These are phyloP conservation scores for Aphanomyces stellatus DNA, from an alignment of 352 stramenopile genomes.

Conservation along the genomic window DNA sequence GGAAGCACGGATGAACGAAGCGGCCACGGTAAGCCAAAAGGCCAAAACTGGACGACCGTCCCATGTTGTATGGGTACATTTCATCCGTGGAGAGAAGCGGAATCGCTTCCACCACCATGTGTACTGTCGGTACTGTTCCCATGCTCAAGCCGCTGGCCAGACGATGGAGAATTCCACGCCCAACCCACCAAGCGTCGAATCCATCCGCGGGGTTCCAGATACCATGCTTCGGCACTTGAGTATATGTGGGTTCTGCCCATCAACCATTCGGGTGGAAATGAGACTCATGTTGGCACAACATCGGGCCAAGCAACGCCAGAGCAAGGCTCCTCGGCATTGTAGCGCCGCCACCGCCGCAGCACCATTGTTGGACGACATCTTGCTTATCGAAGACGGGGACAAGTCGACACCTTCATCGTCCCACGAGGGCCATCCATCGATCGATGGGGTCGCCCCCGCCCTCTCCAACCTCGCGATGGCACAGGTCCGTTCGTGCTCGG, in stretches of 20 bases:
- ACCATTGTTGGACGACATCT: not conserved
- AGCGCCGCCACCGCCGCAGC: not conserved
- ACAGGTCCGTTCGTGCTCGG: not conserved
- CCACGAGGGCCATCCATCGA: not conserved
- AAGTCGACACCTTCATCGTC: not conserved
- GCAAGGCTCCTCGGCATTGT: not conserved
- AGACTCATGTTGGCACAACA: not conserved
- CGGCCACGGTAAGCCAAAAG: not conserved
- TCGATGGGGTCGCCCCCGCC: not conserved
- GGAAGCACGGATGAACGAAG: not conserved
- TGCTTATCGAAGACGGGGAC: not conserved
- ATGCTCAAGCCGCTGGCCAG: slow-evolving; percentile 15
- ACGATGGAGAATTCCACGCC: not conserved
- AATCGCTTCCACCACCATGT: slow-evolving; percentile 16
- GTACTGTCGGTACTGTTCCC: slow-evolving; percentile 15
- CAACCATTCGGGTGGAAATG: not conserved
- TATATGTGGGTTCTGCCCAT: not conserved
- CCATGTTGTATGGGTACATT: slow-evolving; percentile 13
- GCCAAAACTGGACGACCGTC: not conserved
- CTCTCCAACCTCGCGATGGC: not conserved
- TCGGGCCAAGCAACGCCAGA: not conserved
- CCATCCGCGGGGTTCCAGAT: slow-evolving; percentile 6
- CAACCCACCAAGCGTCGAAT: not conserved
- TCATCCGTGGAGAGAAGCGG: slow-evolving; percentile 13
- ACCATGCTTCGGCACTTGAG: slow-evolving; percentile 13